phyloP scores from a whole-genome alignment of 139 green algal genomes.

The Chlamydomonas eustigma region DNA sequence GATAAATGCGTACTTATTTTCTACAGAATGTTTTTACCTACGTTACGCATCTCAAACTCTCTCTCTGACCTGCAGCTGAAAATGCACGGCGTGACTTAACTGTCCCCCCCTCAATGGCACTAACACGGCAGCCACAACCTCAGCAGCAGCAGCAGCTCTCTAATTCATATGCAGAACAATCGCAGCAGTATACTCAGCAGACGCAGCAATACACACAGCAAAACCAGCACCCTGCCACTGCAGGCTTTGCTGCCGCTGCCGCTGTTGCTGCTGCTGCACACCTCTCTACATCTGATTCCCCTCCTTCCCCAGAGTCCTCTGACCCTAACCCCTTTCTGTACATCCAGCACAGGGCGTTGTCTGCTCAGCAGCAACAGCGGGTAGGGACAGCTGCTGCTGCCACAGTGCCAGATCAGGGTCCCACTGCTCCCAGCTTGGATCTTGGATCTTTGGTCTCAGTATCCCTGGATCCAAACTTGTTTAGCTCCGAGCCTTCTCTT shows the following conservation, averaged over 20 bases:
- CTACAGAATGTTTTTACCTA: too few species aligned
- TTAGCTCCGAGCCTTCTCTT: too few species aligned
- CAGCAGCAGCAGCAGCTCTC: too few species aligned
- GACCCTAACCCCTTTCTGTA: slow-evolving; percentile 4
- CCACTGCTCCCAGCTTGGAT: background rate
- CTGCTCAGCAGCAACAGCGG: background rate
- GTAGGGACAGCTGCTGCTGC: background rate
- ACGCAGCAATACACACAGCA: too few species aligned
- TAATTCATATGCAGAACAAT: too few species aligned
- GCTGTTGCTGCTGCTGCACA: background rate
- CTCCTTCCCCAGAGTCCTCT: too few species aligned
- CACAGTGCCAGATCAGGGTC: background rate
- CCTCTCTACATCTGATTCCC: too few species aligned
- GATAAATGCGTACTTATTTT: too few species aligned
- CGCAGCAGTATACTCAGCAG: too few species aligned
- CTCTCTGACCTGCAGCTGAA: background rate
- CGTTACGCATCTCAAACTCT: too few species aligned
- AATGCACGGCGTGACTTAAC: background rate
- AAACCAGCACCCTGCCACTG: background rate
- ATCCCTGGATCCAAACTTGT: background rate
- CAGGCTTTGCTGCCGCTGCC: background rate
- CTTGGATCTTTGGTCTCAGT: background rate
- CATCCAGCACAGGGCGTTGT: background rate
- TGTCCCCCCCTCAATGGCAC: background rate
- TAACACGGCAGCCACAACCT: too few species aligned